Evolutionary conservation across 2,329 filamentous ascomycete species (phyloP).

Genomic region (Dryadomyces quercus-mongolicae): DNA sequence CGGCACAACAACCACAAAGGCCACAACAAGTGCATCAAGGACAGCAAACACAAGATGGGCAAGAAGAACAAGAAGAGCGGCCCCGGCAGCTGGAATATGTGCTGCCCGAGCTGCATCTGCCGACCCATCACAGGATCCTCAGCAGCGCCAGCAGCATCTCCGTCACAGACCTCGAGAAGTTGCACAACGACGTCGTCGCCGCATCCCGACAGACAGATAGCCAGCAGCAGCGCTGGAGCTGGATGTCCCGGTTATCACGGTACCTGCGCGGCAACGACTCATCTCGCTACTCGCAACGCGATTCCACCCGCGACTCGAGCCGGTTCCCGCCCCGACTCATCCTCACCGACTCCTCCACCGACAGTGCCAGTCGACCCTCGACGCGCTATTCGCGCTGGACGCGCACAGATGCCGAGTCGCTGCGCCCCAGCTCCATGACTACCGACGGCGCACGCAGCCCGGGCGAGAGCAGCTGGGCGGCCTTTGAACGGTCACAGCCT

Average conservation of each 20-base stretch:
- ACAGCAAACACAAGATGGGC: not conserved
- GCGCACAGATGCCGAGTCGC: slow-evolving; percentile 2
- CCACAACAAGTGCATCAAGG: not conserved
- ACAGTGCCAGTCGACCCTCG: slow-evolving; percentile 3
- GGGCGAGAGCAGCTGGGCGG: slow-evolving; percentile 9
- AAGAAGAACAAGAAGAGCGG: not conserved
- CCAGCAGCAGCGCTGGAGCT: slow-evolving; percentile 9
- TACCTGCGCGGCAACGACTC: slow-evolving; percentile 4
- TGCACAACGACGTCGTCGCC: not conserved
- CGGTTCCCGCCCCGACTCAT: not conserved
- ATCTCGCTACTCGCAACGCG: not conserved
- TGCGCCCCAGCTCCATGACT: not conserved
- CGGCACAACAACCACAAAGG: not conserved
- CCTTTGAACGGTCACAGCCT: slow-evolving; percentile 6
- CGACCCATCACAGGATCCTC: not conserved
- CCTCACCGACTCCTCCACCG: not conserved
- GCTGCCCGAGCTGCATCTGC: not conserved
- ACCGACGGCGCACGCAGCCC: not conserved
- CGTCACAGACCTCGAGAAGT: not conserved
- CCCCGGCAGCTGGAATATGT: not conserved
- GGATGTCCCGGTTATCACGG: slow-evolving; percentile 12
- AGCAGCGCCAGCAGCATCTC: not conserved
- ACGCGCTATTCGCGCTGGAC: slow-evolving; percentile 11
- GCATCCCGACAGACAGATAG: not conserved
- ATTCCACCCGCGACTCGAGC: not conserved